A percentile compares a stretch with the other conserved stretches of the same genome.
phyloP scores from a whole-genome alignment of 768 basidiomycete genomes.

The Phaffia tasmanica region DNA sequence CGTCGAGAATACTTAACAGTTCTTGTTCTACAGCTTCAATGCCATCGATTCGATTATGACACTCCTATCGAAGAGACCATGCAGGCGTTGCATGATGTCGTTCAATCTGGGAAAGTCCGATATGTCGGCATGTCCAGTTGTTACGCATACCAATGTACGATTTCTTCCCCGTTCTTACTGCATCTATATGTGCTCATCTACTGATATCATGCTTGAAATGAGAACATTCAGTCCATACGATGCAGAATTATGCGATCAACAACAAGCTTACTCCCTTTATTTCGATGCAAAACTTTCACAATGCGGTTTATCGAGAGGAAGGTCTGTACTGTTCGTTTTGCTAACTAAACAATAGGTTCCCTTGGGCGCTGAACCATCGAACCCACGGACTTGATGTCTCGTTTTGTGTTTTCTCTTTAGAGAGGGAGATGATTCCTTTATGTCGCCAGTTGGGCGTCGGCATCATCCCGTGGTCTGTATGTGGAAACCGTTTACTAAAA shows the following conservation, averaged over 20 bases:
- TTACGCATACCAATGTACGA: not conserved
- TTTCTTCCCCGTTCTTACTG: not conserved
- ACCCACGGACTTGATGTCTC: too few relatives aligned
- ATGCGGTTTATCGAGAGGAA: slow-evolving; percentile 54
- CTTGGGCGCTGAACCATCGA: too few relatives aligned
- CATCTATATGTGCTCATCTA: not conserved
- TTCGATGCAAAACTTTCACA: slow-evolving; percentile 59
- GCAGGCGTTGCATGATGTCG: slow-evolving; percentile 23
- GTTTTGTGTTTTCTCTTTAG: not conserved
- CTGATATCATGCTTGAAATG: too few relatives aligned
- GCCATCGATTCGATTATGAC: slow-evolving; percentile 21
- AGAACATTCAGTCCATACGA: slow-evolving; percentile 8
- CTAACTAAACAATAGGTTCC: too few relatives aligned
- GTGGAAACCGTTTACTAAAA: too few relatives aligned
- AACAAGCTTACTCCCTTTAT: slow-evolving; percentile 54
- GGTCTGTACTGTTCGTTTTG: slow-evolving; percentile 46
- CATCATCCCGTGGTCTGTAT: slow-evolving; percentile 45
- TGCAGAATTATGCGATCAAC: slow-evolving; percentile 46
- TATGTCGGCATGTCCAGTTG: slow-evolving; percentile 23
- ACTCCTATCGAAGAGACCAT: slow-evolving; percentile 25
- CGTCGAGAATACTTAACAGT: not conserved
- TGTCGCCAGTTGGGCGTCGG: slow-evolving; percentile 45
- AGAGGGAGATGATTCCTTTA: slow-evolving; percentile 38
- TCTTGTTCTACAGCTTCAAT: slow-evolving; percentile 5
- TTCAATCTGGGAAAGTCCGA: slow-evolving; percentile 19